A percentile compares a stretch with the other conserved stretches of the same genome.
Evolutionary conservation across 768 basidiomycete genomes (phyloP).

Genomic region (Boletus rubescentipes): DNA sequence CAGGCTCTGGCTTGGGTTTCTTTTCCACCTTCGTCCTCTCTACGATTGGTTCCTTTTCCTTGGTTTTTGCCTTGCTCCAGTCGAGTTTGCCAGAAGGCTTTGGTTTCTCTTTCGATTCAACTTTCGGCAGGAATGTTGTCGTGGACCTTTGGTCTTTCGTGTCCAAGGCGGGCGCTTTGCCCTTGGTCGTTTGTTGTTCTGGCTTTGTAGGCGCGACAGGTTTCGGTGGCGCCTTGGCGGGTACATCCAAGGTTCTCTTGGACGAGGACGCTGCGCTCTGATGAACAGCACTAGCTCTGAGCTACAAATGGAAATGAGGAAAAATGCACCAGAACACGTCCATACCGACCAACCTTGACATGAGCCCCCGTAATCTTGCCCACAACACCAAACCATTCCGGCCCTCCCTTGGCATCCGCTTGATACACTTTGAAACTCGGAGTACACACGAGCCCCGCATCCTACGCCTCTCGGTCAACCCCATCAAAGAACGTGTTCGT

Average conservation of each 20-base stretch:
- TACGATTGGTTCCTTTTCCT: slow-evolving; percentile 29
- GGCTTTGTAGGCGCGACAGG: slow-evolving; percentile 6
- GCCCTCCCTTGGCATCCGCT: slow-evolving; percentile 31
- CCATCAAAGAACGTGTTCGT: neutral
- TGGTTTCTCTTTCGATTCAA: slow-evolving; percentile 28
- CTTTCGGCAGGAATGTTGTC: slow-evolving; percentile 19
- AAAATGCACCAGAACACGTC: neutral
- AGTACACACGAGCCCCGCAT: slow-evolving; percentile 42
- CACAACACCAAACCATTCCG: slow-evolving; percentile 2
- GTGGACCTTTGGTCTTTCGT: slow-evolving; percentile 26
- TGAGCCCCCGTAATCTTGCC: slow-evolving; percentile 49
- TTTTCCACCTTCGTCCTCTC: slow-evolving; percentile 13
- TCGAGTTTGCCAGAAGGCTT: slow-evolving; percentile 53
- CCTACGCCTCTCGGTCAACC: slow-evolving; percentile 32
- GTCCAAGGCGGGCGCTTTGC: slow-evolving; percentile 28
- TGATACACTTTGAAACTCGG: slow-evolving; percentile 32
- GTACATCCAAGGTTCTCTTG: slow-evolving; percentile 41
- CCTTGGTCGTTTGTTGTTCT: slow-evolving; percentile 15
- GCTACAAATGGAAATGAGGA: slow-evolving; percentile 10
- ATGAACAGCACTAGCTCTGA: slow-evolving; percentile 4
- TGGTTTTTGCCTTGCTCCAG: slow-evolving; percentile 59
- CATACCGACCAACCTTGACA: slow-evolving; percentile 43
- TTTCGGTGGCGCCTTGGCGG: slow-evolving; percentile 13
- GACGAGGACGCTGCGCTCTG: slow-evolving; percentile 38
- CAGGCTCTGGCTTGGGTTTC: slow-evolving; percentile 18